Evolutionary conservation across 1,284 basidiomycete species (phyloP).

Genomic region (Puccinia horiana): DNA sequence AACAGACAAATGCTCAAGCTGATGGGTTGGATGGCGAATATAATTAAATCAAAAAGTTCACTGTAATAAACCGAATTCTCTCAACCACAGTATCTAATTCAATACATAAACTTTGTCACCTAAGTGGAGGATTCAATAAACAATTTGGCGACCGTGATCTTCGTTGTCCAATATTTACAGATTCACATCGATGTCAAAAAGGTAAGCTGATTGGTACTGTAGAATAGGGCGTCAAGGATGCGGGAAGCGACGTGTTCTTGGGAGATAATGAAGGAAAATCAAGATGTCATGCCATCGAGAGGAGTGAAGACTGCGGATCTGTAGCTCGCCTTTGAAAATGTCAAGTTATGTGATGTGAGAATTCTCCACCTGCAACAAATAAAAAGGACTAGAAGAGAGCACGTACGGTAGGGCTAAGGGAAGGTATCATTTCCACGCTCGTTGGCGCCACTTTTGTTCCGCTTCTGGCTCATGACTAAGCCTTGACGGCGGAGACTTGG

Average conservation of each 20-base stretch:
- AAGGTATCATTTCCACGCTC: background rate
- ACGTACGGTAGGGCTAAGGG: background rate
- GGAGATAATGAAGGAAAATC: background rate
- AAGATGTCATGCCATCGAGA: background rate
- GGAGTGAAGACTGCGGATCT: background rate
- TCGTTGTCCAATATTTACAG: background rate
- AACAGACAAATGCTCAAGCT: too few species aligned
- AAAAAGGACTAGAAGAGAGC: background rate
- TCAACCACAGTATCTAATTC: too few species aligned
- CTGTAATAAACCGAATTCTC: too few species aligned
- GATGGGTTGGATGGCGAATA: too few species aligned
- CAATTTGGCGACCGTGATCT: background rate
- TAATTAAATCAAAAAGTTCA: too few species aligned
- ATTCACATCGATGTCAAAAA: background rate
- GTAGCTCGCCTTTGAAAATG: too few species aligned
- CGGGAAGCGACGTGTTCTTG: background rate
- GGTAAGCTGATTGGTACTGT: background rate
- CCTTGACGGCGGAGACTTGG: background rate
- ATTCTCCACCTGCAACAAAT: background rate
- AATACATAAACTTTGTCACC: too few species aligned
- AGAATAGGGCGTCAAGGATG: background rate
- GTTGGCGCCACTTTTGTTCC: slow-evolving; percentile 1
- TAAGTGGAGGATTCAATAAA: background rate
- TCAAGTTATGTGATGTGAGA: background rate
- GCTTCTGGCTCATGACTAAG: background rate